phyloP scores from a whole-genome alignment of 495 filamentous ascomycete genomes.

The Penicillium verhagenii region DNA sequence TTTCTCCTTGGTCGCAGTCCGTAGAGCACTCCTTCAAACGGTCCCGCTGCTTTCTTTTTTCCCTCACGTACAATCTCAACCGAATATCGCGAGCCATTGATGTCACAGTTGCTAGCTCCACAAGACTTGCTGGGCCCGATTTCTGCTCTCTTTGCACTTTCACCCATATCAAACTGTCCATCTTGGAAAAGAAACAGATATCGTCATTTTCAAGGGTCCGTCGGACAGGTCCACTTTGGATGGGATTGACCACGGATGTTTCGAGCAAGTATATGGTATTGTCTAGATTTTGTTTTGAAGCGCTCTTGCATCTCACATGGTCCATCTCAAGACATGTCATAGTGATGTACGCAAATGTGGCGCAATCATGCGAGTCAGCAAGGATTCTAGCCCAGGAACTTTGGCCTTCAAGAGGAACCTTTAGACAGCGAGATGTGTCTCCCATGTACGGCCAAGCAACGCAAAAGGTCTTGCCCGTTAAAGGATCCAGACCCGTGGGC shows the following conservation, averaged over 20 bases:
- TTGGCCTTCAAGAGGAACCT: background rate
- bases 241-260: background rate
- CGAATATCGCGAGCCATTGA: background rate
- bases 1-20: background rate
- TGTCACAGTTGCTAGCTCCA: background rate
- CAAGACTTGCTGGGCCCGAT: background rate
- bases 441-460: background rate
- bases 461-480: background rate
- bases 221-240: background rate
- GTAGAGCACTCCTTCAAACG: background rate
- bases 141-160: background rate
- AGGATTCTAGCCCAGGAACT: background rate
- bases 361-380: background rate
- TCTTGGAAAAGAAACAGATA: background rate
- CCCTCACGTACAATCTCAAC: background rate
- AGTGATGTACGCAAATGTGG: background rate
- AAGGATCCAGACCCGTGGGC: background rate
- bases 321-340: background rate
- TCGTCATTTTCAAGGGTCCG: background rate
- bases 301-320: background rate
- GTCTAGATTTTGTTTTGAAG: background rate
- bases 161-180: background rate
- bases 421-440: background rate
- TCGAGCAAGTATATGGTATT: background rate
- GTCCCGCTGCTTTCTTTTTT: background rate